Conservation (phyloP, 164 flowering plant species). For the Akebia trifoliata region DNA sequence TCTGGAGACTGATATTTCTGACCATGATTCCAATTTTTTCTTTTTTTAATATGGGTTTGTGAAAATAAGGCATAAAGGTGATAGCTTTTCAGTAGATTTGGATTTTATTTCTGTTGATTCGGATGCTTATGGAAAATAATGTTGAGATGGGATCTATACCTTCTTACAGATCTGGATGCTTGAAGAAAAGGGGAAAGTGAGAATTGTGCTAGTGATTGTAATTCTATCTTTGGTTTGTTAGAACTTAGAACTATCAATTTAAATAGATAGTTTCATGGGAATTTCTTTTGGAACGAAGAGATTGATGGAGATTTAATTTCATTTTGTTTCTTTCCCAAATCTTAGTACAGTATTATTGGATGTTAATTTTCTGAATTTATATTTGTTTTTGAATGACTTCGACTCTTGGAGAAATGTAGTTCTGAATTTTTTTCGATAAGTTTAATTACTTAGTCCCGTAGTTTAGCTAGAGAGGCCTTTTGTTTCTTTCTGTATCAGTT, state of each 20-base stretch:
- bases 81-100: not conserved
- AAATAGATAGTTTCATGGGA: too few relatives aligned
- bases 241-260: too few relatives aligned
- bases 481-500: not conserved
- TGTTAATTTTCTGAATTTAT: too few relatives aligned
- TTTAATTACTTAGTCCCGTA: not conserved
- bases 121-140: too few relatives aligned
- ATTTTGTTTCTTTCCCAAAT: too few relatives aligned
- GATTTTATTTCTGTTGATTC: not conserved
- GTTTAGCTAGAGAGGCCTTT: not conserved
- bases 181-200: not conserved
- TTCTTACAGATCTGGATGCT: not conserved
- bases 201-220: too few relatives aligned
- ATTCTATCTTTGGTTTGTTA: too few relatives aligned
- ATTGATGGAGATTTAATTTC: too few relatives aligned
- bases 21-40: not conserved
- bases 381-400: slow-evolving; percentile 1
- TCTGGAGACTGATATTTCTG: not conserved
- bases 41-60: not conserved
- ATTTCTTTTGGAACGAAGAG: too few relatives aligned
- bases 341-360: too few relatives aligned
- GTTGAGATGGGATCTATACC: too few relatives aligned
- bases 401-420: not conserved
- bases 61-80: slow-evolving; percentile 7
- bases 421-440: too few relatives aligned